Evolutionary conservation across 257 asterid genomes (phyloP), one percentile per base, ranked within the genome.

Genomic region (Forsythia suspensa): DNA sequence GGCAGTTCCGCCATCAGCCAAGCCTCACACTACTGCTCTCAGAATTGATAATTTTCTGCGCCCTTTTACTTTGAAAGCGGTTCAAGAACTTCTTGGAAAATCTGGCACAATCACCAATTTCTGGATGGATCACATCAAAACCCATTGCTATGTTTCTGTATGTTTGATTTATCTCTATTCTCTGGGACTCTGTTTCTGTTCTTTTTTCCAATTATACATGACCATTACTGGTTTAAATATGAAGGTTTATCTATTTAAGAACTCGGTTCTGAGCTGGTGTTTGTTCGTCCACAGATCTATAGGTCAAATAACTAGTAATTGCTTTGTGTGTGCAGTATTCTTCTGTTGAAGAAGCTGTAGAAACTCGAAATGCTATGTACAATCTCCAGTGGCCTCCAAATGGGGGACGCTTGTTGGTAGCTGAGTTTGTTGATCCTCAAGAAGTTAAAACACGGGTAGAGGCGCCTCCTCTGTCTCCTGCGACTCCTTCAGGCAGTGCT

Each of bases 71-170:
- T 76, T 92, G 65, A 94, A 94, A 83, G 95, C 96, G 20, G 97
- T 88, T 76, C 96, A 92, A 81, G 98, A 89, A 67, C 95, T 94
- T 81, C 90, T 94, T 4, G 95, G 95, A n/a, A 94, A 85, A 86
- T 88, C 90, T 9, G 98, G 98, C 51, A 84, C 86, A 34, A 90
- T 91, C 75, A 83, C 89, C 73, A 81, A 84, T 79, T 94, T 94
- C 88, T 94, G 98, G 98, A 94, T 94, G 98, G 98, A 94, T 78
- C 88, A 87, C 78, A 94, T 94, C 77, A 94, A 94, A 89, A 94
- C 97, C 20, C 98, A 94, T 87, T 94, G 98, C 85, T 92, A 88
- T 84, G 97, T 94, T 77, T 85, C 98, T 3, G 98, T 94, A 85
- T 84, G 96, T 85, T n/a, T 61, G 21, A n/a, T 43, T 29, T 61